Evolutionary conservation across 2,329 filamentous ascomycete species (phyloP), one percentile per base, ranked within the genome.

Genomic region (Parafenestella ontariensis): DNA sequence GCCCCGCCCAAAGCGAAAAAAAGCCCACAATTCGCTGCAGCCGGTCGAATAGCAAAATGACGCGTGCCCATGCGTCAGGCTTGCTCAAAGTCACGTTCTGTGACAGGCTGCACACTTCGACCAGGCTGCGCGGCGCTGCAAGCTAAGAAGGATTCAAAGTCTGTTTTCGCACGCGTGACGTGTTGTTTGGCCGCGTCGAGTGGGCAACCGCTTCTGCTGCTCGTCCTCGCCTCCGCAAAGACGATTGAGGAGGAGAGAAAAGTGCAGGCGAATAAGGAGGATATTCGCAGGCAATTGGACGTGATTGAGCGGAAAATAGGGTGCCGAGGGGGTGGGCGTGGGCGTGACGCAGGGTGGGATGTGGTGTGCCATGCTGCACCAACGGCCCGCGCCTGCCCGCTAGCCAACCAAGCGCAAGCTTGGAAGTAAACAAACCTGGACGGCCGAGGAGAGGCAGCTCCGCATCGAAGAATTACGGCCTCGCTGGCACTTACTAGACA

Each of bases 61-160:
- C 70, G 68, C 70, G 71, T 74, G 59, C 67, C 54, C 65, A 54
- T 72, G 67, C 71, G 61, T 66, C 54, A 53, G 55, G 56, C 66
- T 67, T 59, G 59, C 54, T 64, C 61, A 51, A 61, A 15, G 46
- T 45, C 50, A 54, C 52, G 26, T 51, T 47, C 34, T 45, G 58
- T 57, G 49, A 58, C 37, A 54, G 41, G 46, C 46, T 41, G 29
- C 52, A 42, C 47, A 44, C 45, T 46, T 52, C n/a, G n/a, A 45
- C 44, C 46, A 36, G 41, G 49, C 42, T 54, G n/a, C n/a, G n/a
- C n/a, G n/a, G n/a, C n/a, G n/a, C n/a, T n/a, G 47, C 45, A 26
- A 49, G 55, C 49, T 43, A 50, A 51, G 39, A 44, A 39, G 9
- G 55, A 53, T 37, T 39, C 43, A 44, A 49, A 41, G 52, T 55